Conservation (phyloP, 331 rosid genomes). For the Pyrus hybrid region DNA sequence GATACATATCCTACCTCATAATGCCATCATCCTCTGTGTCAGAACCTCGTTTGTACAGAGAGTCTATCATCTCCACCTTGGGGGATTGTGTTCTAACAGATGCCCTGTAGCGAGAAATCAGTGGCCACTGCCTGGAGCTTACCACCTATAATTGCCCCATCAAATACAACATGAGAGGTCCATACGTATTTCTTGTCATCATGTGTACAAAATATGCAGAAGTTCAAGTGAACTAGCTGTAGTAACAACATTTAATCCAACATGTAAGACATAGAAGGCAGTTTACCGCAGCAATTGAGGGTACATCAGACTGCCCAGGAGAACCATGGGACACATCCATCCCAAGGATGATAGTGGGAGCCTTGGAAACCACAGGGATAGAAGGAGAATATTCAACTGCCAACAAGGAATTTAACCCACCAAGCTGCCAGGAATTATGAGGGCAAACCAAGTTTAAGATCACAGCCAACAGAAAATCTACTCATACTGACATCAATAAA, state of each 20-base stretch:
- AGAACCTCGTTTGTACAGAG: slow-evolving; percentile 53
- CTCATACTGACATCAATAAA: neutral
- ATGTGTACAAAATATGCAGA: neutral
- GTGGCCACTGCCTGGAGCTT: slow-evolving; percentile 89
- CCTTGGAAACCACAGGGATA: slow-evolving; percentile 71
- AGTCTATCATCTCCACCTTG: slow-evolving; percentile 88
- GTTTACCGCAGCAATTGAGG: slow-evolving; percentile 92
- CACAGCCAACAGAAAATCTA: neutral
- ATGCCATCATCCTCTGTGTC: slow-evolving; percentile 81
- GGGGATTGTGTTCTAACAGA: slow-evolving; percentile 84
- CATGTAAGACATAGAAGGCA: neutral
- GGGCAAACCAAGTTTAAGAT: neutral
- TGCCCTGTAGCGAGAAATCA: slow-evolving; percentile 82
- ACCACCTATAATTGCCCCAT: slow-evolving; percentile 51
- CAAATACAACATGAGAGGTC: neutral
- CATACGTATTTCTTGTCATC: neutral
- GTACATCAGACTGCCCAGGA: slow-evolving; percentile 82
- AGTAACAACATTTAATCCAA: neutral
- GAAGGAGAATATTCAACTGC: slow-evolving; percentile 55
- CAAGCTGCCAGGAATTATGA: slow-evolving; percentile 46
- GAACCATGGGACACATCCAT: slow-evolving; percentile 99
- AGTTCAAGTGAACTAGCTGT: neutral
- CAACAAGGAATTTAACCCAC: slow-evolving; percentile 80
- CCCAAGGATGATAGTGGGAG: slow-evolving; percentile 79
- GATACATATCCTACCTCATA: slow-evolving; percentile 40